These are phyloP conservation scores for Anisodus tanguticus DNA, from an alignment of 257 asterid genomes.

Conservation along the genomic window DNA sequence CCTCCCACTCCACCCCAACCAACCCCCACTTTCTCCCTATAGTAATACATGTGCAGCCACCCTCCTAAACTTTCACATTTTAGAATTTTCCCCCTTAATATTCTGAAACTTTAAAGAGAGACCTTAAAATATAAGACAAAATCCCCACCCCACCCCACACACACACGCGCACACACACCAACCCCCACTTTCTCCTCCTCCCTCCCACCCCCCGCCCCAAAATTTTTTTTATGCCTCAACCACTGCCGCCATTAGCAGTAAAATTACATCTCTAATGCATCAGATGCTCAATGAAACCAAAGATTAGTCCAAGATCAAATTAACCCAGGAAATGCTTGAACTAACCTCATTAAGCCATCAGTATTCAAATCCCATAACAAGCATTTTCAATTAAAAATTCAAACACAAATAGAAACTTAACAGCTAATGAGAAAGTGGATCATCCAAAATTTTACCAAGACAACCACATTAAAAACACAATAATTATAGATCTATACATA, in stretches of 20 bases:
- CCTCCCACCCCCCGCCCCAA: neutral
- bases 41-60: too few relatives aligned
- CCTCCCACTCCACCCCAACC: neutral
- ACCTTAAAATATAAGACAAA: too few relatives aligned
- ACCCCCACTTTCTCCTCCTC: neutral
- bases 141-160: too few relatives aligned
- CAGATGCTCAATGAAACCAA: neutral
- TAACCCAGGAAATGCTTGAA: neutral
- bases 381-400: neutral
- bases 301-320: neutral
- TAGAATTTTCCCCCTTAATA: too few relatives aligned
- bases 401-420: neutral
- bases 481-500: neutral
- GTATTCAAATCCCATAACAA: neutral
- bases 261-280: slow-evolving; percentile 8
- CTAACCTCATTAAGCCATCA: neutral
- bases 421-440: slow-evolving; percentile 4
- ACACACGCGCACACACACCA: neutral
- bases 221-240: neutral
- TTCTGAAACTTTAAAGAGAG: too few relatives aligned
- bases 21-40: neutral
- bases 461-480: neutral
- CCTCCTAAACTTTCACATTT: too few relatives aligned
- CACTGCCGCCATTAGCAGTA: neutral
- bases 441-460: neutral